Percentiles rank a stretch among this genome's conserved stretches.
phyloP scores from a whole-genome alignment of 192 early-diverging fungal genomes.

The Coemansia sp. region DNA sequence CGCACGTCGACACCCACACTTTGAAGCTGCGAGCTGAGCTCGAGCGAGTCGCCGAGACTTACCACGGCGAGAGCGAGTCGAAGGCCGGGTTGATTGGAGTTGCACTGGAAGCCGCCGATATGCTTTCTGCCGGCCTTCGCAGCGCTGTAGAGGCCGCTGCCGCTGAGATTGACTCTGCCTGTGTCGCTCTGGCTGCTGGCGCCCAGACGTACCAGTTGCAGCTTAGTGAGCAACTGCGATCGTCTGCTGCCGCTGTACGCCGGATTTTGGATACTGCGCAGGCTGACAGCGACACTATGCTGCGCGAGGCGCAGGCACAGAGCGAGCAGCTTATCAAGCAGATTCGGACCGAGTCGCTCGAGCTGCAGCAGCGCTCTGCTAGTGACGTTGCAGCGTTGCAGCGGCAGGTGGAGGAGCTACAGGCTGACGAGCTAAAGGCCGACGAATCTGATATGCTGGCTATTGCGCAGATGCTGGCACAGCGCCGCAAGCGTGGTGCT shows the following conservation, averaged over 20 bases:
- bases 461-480: conserved; percentile 16
- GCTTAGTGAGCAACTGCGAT: neutral
- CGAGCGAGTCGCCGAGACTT: conserved; percentile 1
- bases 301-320: neutral
- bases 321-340: conserved; percentile 11
- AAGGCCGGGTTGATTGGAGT: neutral
- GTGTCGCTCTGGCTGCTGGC: neutral
- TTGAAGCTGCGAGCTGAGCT: conserved; percentile 13
- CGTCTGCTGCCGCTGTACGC: neutral
- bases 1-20: conserved; percentile 13
- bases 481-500: conserved; percentile 1
- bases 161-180: neutral
- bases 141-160: neutral
- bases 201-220: neutral
- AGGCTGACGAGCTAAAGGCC: conserved; percentile 4
- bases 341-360: conserved; percentile 5
- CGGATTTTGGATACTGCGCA: neutral
- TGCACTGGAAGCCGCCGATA: neutral
- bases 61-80: neutral
- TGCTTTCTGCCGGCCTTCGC: conserved; percentile 12
- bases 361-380: conserved; percentile 12
- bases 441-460: conserved; percentile 19
- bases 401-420: conserved; percentile 26
- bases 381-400: conserved; percentile 19
- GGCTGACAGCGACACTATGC: neutral